These are phyloP conservation scores for Penicillium sp. DNA, from an alignment of 2,329 filamentous ascomycete species.

Conservation along the genomic window DNA sequence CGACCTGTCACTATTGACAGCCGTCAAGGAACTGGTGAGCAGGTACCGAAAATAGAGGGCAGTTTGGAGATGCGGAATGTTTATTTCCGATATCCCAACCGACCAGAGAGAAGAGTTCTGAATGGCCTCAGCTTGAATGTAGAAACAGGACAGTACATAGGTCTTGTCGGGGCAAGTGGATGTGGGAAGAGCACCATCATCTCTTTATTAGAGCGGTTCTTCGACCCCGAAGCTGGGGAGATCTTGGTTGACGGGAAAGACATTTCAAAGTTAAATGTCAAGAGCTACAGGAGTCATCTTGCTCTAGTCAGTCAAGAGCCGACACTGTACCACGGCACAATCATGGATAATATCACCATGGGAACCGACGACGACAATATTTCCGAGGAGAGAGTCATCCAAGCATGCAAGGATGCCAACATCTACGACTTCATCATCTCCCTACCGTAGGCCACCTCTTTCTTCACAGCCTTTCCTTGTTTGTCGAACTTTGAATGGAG, in stretches of 20 bases:
- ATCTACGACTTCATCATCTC: no score
- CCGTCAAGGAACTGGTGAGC: no score
- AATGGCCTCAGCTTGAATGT: slow-evolving; percentile 27
- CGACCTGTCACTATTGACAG: no score
- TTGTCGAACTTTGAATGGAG: no score
- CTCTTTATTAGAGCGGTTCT: slow-evolving; percentile 88
- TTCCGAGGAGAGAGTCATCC: slow-evolving; percentile 59
- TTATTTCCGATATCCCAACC: slow-evolving; percentile 30
- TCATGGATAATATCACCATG: no score
- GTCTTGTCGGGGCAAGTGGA: slow-evolving; percentile 85
- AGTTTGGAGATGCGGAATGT: slow-evolving; percentile 38
- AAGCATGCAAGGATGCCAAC: neutral
- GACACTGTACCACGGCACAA: no score
- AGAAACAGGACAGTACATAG: slow-evolving; percentile 51
- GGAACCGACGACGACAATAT: slow-evolving; percentile 50
- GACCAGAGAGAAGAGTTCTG: slow-evolving; percentile 17
- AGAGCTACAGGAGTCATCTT: slow-evolving; percentile 80
- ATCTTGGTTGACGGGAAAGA: slow-evolving; percentile 82
- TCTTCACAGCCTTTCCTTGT: no score
- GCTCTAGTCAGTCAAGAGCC: slow-evolving; percentile 89
- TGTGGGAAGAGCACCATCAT: slow-evolving; percentile 96
- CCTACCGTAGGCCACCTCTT: no score
- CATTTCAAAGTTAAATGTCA: slow-evolving; percentile 76
- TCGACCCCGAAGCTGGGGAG: slow-evolving; percentile 78
- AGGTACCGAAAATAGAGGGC: no score